Base-by-base conservation (phyloP, 352 stramenopile species). In the Globisporangium takayamanum region DNA sequence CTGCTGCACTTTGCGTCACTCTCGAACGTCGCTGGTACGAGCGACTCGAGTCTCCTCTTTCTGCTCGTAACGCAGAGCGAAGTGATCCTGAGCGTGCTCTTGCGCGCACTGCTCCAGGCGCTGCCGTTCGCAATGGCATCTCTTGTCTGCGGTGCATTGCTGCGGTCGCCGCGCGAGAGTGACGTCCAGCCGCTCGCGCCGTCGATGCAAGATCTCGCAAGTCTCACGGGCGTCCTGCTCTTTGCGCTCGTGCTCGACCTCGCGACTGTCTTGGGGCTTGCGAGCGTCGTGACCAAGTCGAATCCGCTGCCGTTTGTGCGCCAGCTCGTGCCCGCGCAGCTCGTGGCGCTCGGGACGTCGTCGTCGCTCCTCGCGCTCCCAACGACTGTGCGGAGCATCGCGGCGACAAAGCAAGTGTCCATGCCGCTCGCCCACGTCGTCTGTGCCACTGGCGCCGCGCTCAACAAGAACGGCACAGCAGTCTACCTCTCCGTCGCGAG, bases 381-480 rank as follows among this genome's bases (percentile, higher is more conserved):
- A 5, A 61, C 64, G 8, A 88, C 77, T 12, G 66, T 87, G 41
- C 73, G 72, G 8, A 80, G 71, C 56, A 68, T 88, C 39, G 74
- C 74, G 3, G 62, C 67, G 10, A 88, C 66, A 30, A 67, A 71
- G 8, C 70, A 80, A 37, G 72, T 88, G 1, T 89, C 80, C 1
- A 74, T 80, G 57, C 71, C 70, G 48, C 59, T 89, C 16, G 76
- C 75, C 0, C 80, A 85, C 55, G 68, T 88, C 52, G 66, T 89
- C 26, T 85, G 77, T 51, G 69, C 71, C 3, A 44, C 67, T 11
- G 72, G 80, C 20, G 57, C 66, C 0, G 68, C 74, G 18, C 59
- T 89, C 25, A 88, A 87, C 68, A 83, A 88, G 68, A 80, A 69
- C n/a, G 80, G 80, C 42, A 81, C 67, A 8, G 80, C 76, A 6